These are phyloP conservation scores for Amanita rimosa DNA, from an alignment of 768 basidiomycete genomes.

Conservation along the genomic window DNA sequence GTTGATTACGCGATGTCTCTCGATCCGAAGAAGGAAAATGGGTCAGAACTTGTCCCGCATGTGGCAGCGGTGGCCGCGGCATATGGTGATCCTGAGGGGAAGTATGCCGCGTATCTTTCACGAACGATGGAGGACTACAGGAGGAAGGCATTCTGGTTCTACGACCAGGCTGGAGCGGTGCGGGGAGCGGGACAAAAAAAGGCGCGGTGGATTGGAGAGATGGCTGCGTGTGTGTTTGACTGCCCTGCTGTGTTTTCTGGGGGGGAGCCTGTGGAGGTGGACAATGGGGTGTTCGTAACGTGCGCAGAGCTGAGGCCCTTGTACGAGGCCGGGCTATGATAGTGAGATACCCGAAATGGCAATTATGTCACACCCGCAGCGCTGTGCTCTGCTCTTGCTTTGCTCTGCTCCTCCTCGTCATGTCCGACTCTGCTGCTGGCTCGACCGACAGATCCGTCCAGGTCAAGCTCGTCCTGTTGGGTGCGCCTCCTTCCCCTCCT, in stretches of 20 bases:
- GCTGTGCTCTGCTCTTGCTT: constrained; percentile 3
- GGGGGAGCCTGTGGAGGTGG: constrained; percentile 23
- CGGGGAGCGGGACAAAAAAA: constrained; percentile 36
- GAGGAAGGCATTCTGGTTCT: constrained; percentile 39
- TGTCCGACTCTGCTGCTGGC: constrained; percentile 70
- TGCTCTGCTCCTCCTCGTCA: constrained; percentile 18
- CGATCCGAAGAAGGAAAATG: constrained; percentile 18
- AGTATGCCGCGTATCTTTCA: constrained; percentile 38
- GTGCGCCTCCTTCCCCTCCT: constrained; percentile 25
- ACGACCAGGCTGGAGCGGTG: constrained; percentile 40
- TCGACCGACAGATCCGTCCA: constrained; percentile 85
- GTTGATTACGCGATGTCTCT: constrained; percentile 46
- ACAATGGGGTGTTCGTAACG: constrained; percentile 29
- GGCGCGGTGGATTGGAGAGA: constrained; percentile 21
- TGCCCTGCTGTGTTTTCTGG: constrained; percentile 27
- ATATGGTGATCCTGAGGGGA: constrained; percentile 49
- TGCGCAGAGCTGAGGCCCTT: constrained; percentile 32
- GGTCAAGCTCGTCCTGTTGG: constrained; percentile 94
- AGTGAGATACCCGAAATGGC: constrained; percentile 10
- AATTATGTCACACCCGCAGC: constrained; percentile 14
- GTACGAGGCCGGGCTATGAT: constrained; percentile 12
- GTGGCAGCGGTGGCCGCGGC: constrained; percentile 44
- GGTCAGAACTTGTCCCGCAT: constrained; percentile 42
- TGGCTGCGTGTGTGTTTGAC: constrained; percentile 11
- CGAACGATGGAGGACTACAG: constrained; percentile 26